Conservation (phyloP, 164 flowering plant species). For the Piper longum region DNA sequence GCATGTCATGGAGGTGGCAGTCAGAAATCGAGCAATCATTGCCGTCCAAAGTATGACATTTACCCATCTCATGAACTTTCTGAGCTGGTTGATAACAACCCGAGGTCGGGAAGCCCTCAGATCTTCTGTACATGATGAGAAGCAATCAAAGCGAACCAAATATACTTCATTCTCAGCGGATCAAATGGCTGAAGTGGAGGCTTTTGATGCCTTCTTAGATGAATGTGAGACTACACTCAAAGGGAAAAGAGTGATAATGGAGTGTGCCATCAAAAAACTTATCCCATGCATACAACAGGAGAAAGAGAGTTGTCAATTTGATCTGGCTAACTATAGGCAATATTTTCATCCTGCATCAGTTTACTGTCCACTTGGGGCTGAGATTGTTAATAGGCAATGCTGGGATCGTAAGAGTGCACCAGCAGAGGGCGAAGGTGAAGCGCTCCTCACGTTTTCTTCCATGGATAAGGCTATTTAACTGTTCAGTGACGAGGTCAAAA, state of each 20-base stretch:
- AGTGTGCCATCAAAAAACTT: neutral
- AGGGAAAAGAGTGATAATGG: neutral
- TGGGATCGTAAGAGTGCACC: neutral
- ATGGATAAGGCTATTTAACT: neutral
- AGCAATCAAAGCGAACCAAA: neutral
- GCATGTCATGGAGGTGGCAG: neutral
- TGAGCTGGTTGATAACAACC: neutral
- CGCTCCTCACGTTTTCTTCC: neutral
- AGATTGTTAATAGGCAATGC: neutral
- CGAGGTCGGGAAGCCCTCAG: neutral
- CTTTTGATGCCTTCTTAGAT: neutral
- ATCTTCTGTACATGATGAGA: neutral
- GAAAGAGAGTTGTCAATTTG: neutral
- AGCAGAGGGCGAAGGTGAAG: neutral
- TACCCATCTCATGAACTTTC: neutral
- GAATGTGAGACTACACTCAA: neutral
- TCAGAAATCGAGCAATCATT: neutral
- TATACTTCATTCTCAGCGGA: neutral
- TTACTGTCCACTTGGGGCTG: neutral
- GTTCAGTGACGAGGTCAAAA: neutral
- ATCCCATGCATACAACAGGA: neutral
- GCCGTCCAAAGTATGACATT: neutral
- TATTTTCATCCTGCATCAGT: neutral
- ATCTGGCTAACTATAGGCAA: neutral
- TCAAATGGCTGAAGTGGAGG: neutral